Evolutionary conservation across 2,329 filamentous ascomycete species (phyloP), one percentile per base, ranked within the genome.

Genomic region (Claviceps arundinis): DNA sequence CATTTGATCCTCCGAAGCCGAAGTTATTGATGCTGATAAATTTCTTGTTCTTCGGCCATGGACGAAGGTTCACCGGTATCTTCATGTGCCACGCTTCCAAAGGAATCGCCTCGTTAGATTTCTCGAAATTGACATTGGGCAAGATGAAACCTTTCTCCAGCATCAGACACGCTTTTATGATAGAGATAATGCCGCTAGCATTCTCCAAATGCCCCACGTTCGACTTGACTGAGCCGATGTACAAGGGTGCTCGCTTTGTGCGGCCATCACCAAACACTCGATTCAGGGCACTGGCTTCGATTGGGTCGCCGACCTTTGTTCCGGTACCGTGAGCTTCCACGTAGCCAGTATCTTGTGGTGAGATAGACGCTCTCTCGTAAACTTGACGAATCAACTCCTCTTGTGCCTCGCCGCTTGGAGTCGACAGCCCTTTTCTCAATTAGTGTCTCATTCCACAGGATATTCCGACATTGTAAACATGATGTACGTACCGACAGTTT

Each of bases 291-390:
- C 62, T 65, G 1, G 73, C 73, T 55, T 81, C 78, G n/a, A 74
- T 71, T 0, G 76, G 76, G 54, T 81, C 78, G 2, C 78, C 78
- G 1, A 73, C 71, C 40, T 67, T 67, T 17, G 78, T 81, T 6
- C 77, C 77, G 0, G 77, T 80, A 17, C 76, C 77, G 58, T 81
- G 78, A 2, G 73, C 73, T 56, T 81, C 76, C 19, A 70, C 56
- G 47, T 63, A 70, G 5, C 61, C 62, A 13, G 57, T 59, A 5
- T 68, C 65, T 1, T 50, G 47, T 5, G 60, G 59, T 17, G 59
- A 56, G 24, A 70, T 57, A 9, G 59, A 58, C 3, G 61, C 61
- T 6, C 58, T 54, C 0, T 52, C 44, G 55, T 74, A 74, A 0
- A 66, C 64, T 1, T 62, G 59, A 37, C 65, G 56, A 17, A 73